These are phyloP conservation scores for Phylloporus rhodoxanthus DNA, from an alignment of 768 basidiomycete species.

Conservation along the genomic window DNA sequence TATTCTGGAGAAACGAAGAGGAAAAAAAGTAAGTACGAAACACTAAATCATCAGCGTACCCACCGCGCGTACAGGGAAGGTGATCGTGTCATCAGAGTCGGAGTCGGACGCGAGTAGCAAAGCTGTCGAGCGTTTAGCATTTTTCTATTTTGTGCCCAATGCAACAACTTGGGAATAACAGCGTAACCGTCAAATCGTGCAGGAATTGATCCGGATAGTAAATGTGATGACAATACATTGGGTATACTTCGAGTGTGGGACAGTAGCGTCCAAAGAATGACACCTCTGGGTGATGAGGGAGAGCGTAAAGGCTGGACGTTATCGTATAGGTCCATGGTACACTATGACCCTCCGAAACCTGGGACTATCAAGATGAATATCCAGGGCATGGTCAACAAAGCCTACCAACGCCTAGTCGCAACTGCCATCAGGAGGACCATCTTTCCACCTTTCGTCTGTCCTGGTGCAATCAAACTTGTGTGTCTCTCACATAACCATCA, in stretches of 20 bases:
- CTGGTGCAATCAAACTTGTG: constrained; percentile 72
- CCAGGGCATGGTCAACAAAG: not conserved
- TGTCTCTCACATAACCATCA: constrained; percentile 89
- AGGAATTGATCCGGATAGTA: not conserved
- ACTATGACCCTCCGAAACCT: not conserved
- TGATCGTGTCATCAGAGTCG: too few species aligned
- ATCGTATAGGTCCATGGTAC: too few species aligned
- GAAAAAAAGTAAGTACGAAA: too few species aligned
- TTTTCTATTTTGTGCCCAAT: not conserved
- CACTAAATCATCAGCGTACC: too few species aligned
- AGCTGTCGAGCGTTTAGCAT: too few species aligned
- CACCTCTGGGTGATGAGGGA: not conserved
- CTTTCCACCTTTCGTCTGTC: constrained; percentile 87
- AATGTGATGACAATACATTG: not conserved
- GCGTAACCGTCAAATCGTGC: not conserved
- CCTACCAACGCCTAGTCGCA: constrained; percentile 58
- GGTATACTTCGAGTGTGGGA: not conserved
- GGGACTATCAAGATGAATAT: not conserved
- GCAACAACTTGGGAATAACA: not conserved
- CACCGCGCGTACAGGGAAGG: too few species aligned
- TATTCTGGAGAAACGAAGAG: too few species aligned
- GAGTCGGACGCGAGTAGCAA: too few species aligned
- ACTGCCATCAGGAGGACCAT: constrained; percentile 80
- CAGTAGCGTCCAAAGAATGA: not conserved
- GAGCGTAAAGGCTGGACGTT: too few species aligned